Conservation (phyloP, 495 filamentous ascomycete genomes). For the Hypoxylon lienhwacheense region DNA sequence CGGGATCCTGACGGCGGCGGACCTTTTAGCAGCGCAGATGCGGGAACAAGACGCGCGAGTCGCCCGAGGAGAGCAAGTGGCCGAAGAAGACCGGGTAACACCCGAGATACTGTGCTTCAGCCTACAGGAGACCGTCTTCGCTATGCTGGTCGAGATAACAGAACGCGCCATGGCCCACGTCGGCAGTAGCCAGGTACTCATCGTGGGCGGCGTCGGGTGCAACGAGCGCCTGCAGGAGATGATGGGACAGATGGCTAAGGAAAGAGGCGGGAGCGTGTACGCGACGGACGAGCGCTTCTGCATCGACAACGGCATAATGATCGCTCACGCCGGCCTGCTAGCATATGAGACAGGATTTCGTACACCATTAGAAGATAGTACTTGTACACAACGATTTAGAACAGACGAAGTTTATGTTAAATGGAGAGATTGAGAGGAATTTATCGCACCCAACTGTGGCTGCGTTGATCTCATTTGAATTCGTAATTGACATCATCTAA, state of each 20-base stretch:
- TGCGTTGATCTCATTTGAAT: background rate
- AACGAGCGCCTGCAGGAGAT: slow-evolving; percentile 96
- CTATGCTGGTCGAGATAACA: slow-evolving; percentile 98
- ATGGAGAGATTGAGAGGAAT: slow-evolving; percentile 74
- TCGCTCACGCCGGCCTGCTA: slow-evolving; percentile 91
- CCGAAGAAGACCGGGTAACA: slow-evolving; percentile 53
- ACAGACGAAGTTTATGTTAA: slow-evolving; percentile 92
- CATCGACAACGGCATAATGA: slow-evolving; percentile 99
- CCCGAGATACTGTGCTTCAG: slow-evolving; percentile 91
- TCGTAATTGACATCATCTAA: slow-evolving; percentile 17
- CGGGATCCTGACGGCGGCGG: slow-evolving; percentile 82
- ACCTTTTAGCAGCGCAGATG: slow-evolving; percentile 70
- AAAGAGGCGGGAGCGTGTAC: slow-evolving; percentile 86
- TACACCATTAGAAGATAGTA: slow-evolving; percentile 77
- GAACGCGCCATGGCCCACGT: slow-evolving; percentile 99
- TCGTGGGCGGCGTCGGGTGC: slow-evolving; percentile 97
- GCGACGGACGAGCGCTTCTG: slow-evolving; percentile 97
- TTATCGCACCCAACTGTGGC: background rate
- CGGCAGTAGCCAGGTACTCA: slow-evolving; percentile 82
- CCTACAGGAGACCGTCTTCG: slow-evolving; percentile 90
- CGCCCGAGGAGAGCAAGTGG: slow-evolving; percentile 46
- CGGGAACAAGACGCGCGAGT: slow-evolving; percentile 41
- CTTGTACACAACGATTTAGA: slow-evolving; percentile 90
- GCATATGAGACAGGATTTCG: slow-evolving; percentile 77
- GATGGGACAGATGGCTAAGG: slow-evolving; percentile 96